These are phyloP conservation scores for Isatis tinctoria DNA, from an alignment of 345 rosid genomes.

Conservation along the genomic window DNA sequence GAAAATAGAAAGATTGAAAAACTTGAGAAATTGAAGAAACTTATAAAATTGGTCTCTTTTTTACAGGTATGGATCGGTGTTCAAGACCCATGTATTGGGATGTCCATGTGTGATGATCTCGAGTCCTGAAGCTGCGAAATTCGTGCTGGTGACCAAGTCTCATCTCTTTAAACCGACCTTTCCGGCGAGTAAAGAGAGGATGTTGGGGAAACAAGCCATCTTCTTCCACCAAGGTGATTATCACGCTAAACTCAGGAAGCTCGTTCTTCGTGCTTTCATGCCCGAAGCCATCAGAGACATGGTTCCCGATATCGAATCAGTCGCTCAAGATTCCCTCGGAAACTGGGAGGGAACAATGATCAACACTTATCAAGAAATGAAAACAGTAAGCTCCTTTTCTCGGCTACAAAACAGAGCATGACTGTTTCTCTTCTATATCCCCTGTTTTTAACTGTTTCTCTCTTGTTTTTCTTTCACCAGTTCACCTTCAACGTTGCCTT, in stretches of 20 bases:
- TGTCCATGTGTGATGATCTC: slow-evolving; percentile 91
- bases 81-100: slow-evolving; percentile 79
- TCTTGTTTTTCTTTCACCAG: slow-evolving; percentile 33
- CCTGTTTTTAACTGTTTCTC: not conserved
- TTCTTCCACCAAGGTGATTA: slow-evolving; percentile 88
- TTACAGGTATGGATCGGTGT: slow-evolving; percentile 66
- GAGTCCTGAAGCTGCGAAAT: slow-evolving; percentile 77
- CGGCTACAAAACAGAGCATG: not conserved
- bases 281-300: slow-evolving; percentile 53
- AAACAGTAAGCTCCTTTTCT: slow-evolving; percentile 46
- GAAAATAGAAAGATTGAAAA: not conserved
- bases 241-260: slow-evolving; percentile 67
- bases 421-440: not conserved
- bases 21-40: not conserved
- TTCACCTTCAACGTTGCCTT: slow-evolving; percentile 80
- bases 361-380: slow-evolving; percentile 78
- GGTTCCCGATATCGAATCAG: slow-evolving; percentile 51
- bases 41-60: not conserved
- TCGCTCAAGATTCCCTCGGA: slow-evolving; percentile 40
- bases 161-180: slow-evolving; percentile 87
- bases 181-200: slow-evolving; percentile 87
- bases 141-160: slow-evolving; percentile 60
- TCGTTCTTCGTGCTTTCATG: slow-evolving; percentile 74
- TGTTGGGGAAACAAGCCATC: slow-evolving; percentile 77
- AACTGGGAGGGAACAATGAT: slow-evolving; percentile 48